Base-by-base conservation (phyloP, 2,329 filamentous ascomycete species). In the Neonectria ditissima region DNA sequence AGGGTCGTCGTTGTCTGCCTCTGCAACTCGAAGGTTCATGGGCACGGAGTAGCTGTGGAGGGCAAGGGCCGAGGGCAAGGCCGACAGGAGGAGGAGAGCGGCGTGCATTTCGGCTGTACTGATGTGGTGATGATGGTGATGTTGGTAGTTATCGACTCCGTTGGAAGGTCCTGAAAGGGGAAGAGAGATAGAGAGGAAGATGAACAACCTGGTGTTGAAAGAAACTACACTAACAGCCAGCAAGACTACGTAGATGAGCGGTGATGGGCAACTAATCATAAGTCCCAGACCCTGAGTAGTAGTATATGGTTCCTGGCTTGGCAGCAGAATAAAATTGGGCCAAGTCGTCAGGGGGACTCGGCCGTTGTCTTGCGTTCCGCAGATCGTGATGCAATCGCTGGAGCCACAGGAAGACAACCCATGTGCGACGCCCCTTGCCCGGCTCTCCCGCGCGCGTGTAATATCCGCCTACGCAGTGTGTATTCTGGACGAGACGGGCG, bases 1-100 rank as follows among this genome's bases (percentile, higher is more conserved):
- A 55, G 66, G 65, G 20, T 72, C 65, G 11, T 69, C 65, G 30
- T 67, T 60, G 39, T 72, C 67, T 13, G 69, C 62, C 22, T 74
- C 75, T 43, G 65, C 64, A 24, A 69, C 63, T n/a, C 69, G 53
- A 10, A 79, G 66, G 16, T 57, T 64, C 9, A 69, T 58, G 18
- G 75, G 74, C 16, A 75, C 67, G 8, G 64, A 50, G 65, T 79
- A 79, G 28, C 70, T 66, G 39, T 73, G 66, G 11, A 65, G 59
- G 4, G 71, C 70, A 54, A 66, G 67, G 13, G 62, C 69, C 1
- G 65, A 55, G 11, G 74, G 69, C 47, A 76, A 47, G 34, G 66
- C 59, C 37, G 72, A 69, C 9, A 74, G 56, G 47, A 73, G 55
- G 48, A 74, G 11, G 28, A 65, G 61, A 26, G 48, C 51, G 47